Base-by-base conservation (phyloP, 495 filamentous ascomycete genomes). In the Lichenothelia convexa region DNA sequence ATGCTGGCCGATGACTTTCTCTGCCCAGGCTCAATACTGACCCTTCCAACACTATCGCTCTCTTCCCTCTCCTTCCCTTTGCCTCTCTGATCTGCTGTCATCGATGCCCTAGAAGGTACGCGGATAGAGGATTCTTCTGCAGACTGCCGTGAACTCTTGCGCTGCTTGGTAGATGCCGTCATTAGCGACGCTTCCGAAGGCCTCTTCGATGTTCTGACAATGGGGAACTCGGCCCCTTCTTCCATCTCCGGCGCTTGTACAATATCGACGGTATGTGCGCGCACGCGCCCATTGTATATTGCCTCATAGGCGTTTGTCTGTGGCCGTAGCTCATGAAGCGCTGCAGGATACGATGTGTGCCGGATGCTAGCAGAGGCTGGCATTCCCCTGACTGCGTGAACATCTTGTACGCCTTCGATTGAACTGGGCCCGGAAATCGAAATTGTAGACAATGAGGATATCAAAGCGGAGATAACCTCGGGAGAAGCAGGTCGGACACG, bases 401-500 rank as follows among this genome's bases (percentile, higher is more conserved):
- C 45, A 48, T 58, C 67, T 34, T 87, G 80, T 49, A 86, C 84
- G 54, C 80, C 75, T 27, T 68, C 65, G 48, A 69, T 74, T 41
- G 77, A n/a, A n/a, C n/a, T n/a, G n/a, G n/a, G n/a, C n/a, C n/a
- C 65, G 17, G 82, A 78, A 32, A 70, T 64, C 0, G 83, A 85
- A 43, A 95, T 91, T 51, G 76, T 71, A 15, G 82, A 84, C 13
- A 97, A 70, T 3, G 85, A 89, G 35, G 84, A 86, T 54, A 97
- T 92, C 35, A 97, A 65, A 26, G 80, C 84, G 34, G 80, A 86
- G 42, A 97, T 95, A 33, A 97, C 80, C 56, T 92, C 85, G 18
- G 89, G 83, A 11, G 85, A 89, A 1, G 80, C 76, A 31, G 82
- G 71, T 31, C 67, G 55, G 19, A 71, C 36, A 32, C 56, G 54